Evolutionary conservation across 2,329 filamentous ascomycete species (phyloP).

Genomic region (Penicillium hordei): DNA sequence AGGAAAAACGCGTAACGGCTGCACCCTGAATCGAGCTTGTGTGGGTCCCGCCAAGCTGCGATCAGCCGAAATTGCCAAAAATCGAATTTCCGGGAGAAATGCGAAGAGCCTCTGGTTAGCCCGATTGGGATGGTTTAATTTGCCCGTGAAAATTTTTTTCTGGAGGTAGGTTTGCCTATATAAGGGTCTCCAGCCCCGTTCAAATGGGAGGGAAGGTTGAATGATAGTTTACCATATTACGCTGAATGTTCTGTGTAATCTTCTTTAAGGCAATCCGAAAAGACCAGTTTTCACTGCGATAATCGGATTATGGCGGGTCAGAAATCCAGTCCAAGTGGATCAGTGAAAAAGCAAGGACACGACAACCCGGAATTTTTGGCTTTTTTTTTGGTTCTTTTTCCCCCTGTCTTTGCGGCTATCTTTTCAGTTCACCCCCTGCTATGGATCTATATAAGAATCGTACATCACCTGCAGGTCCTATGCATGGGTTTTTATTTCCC

Average conservation of each 20-base stretch:
- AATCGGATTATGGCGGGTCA: slow-evolving; percentile 26
- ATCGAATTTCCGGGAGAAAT: slow-evolving; percentile 13
- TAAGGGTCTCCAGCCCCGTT: slow-evolving; percentile 2
- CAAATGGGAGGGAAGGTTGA: neutral
- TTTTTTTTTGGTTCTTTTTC: slow-evolving; percentile 1
- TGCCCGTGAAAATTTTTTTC: neutral
- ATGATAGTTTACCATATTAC: neutral
- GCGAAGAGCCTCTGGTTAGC: slow-evolving; percentile 19
- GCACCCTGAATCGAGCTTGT: slow-evolving; percentile 23
- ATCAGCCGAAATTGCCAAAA: slow-evolving; percentile 23
- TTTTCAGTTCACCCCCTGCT: neutral
- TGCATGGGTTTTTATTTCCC: slow-evolving; percentile 4
- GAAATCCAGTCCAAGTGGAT: slow-evolving; percentile 23
- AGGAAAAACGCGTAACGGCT: slow-evolving; percentile 2
- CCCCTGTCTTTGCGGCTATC: neutral
- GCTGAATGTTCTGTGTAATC: slow-evolving; percentile 9
- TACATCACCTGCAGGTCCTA: neutral
- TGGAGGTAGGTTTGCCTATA: neutral
- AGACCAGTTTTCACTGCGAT: slow-evolving; percentile 7
- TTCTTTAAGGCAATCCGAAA: slow-evolving; percentile 19
- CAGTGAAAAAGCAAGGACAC: slow-evolving; percentile 23
- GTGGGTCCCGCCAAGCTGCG: slow-evolving; percentile 29
- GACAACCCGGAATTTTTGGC: slow-evolving; percentile 10
- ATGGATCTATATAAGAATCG: neutral
- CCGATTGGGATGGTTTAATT: neutral